A percentile compares a stretch with the other conserved stretches of the same genome.
Evolutionary conservation across 1,284 basidiomycete genomes (phyloP).

Genomic region (Ustilago hordei): DNA sequence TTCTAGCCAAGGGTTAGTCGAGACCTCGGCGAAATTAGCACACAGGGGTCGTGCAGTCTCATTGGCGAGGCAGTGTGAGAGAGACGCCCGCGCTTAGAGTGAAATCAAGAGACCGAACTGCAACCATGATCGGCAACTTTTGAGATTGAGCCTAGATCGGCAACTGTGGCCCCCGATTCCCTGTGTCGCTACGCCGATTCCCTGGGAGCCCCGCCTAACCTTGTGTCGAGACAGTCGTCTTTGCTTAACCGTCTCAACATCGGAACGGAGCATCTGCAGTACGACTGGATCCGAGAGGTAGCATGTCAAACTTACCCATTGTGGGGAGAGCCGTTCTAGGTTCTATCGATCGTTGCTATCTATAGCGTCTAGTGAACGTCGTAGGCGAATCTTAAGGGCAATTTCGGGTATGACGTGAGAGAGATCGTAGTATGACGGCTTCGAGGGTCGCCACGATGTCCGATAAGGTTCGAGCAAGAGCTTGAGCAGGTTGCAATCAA

Average conservation of each 20-base stretch:
- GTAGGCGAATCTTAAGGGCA: too few relatives aligned
- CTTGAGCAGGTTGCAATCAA: background rate
- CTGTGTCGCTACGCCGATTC: background rate
- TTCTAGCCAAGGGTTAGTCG: background rate
- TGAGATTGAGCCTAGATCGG: background rate
- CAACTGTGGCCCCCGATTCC: background rate
- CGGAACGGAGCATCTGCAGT: background rate
- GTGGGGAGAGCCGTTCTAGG: background rate
- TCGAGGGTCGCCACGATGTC: background rate
- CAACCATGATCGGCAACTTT: background rate
- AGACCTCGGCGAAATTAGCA: slow-evolving; percentile 5
- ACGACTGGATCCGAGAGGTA: background rate
- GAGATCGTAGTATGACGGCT: background rate
- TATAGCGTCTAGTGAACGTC: too few relatives aligned
- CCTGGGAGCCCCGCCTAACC: background rate
- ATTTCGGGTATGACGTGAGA: background rate
- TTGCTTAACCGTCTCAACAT: background rate
- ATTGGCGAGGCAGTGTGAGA: background rate
- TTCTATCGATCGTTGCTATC: too few relatives aligned
- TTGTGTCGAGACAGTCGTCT: background rate
- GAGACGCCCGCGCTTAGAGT: slow-evolving; percentile 11
- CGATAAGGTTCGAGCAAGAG: background rate
- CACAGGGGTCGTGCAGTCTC: slow-evolving; percentile 19
- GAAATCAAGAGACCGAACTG: background rate
- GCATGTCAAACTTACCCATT: slow-evolving; percentile 1